Base-by-base conservation (phyloP, 2,329 filamentous ascomycete genomes). In the Xylaria polymorpha region DNA sequence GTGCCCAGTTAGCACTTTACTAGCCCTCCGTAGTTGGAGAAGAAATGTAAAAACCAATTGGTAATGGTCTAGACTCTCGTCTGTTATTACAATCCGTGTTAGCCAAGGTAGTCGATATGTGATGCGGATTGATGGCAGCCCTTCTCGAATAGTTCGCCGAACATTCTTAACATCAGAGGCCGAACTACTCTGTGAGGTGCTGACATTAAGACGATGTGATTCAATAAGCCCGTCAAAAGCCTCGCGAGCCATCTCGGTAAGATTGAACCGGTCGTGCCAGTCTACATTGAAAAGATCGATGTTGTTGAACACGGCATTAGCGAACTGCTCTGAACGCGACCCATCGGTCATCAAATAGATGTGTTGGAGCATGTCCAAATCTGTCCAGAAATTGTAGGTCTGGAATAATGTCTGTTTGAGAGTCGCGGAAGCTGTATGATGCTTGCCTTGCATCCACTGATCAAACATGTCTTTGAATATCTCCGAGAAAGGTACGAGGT, bases 291-390 rank as follows among this genome's bases (percentile, higher is more conserved):
- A 75, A 1, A 81, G 83, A 73, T 96, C 92, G 53, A 98, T 86
- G 58, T 91, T 90, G 64, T 90, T 87, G 76, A 97, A 97, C 1
- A 98, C 79, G 14, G 87, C 86, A 32, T 85, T 85, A 14, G 91
- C 87, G 73, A 97, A 91, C 0, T 82, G 80, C 56, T 91, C 87
- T 1, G 91, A 87, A 0, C 89, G 82, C 0, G 89, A 86, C 1
- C 94, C 92, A 74, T 98, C 90, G 18, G 87, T 88, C 80, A 92
- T 91, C 25, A 97, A 85, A 77, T 94, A 98, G 18, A 98, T 81
- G 46, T 86, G 82, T 41, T 92, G 88, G 37, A 98, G 82, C 0
- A 89, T 87, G 64, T 90, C 83, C 0, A 98, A 81, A 0, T 89
- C 87, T 3, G 83, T 81, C 78, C 86, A 87, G 0, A 98, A 82